Base-by-base conservation (phyloP, 176 grass and related monocot genomes). In the Neostapfia colusana region DNA sequence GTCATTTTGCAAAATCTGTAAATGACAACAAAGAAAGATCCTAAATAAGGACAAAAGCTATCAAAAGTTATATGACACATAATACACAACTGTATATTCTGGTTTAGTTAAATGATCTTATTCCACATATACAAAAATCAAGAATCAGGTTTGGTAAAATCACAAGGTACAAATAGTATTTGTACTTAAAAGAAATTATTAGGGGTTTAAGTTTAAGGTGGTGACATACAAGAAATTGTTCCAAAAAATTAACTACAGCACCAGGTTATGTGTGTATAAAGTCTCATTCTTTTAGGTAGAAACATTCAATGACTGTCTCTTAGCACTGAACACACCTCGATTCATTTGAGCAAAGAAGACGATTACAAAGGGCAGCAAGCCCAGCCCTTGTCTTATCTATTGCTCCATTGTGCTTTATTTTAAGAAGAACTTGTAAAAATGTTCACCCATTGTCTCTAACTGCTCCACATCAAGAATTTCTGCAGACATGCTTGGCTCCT, bases 381-480 rank as follows among this genome's bases (percentile, higher is more conserved):
- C 91, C 95, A 86, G 95, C 95, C 71, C 95, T 93, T 64, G 95
- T 94, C 85, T 98, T 98, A 85, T 98, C 95, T 65, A 98, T 98
- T 86, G 95, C 95, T 62, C 91, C 95, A 79, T 98, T 98, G 70
- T 98, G 95, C 87, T 98, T 98, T 91, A 98, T 92, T 94, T 98
- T 98, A 31, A 31, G 31, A 65, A 94, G 89, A 92, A 97, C 77
- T 92, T 91, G 73, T 3, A 98, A 85, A 98, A 98, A 85, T 98
- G 95, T 61, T 92, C 70, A 35, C 91, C 91, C 84, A 94, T 94
- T 20, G 54, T 90, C 82, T 98, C 87, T 76, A 98, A 85, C 66
- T 98, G 91, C 69, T 63, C 87, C 44, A 92, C 83, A 82, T 92
- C 89, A 68, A 98, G 95, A 78, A 94, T 75, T 58, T 91, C 82